Base-by-base conservation (phyloP, 345 rosid species). In the Cochlearia excelsa region DNA sequence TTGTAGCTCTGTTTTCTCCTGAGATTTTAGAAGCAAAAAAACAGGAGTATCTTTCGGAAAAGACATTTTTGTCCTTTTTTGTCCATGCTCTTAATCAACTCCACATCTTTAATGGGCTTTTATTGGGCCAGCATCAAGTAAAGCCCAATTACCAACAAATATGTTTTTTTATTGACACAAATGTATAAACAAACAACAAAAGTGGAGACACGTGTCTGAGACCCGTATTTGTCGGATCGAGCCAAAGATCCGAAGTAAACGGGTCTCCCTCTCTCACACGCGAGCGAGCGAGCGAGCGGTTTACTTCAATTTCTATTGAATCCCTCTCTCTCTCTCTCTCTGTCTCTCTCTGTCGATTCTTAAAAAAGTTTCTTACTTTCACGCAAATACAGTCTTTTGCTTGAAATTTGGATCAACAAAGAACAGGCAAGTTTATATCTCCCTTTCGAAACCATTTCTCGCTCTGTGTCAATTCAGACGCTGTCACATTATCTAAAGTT, bases 1-100 rank as follows among this genome's bases (percentile, higher is more conserved):
- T 2, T 81, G 68, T 40, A 83, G 75, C 63, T 73, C 80, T 41
- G 82, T 81, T 71, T 81, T 81, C 51, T 82, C 80, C 26, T 75
- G 23, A 57, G 27, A 44, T 3, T 33, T 16, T 16, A 16, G 23
- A 16, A 16, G 23, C 23, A 16, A 16, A 16, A 16, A 16, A 16
- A 16, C 23, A 16, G 23, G 23, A 16, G 23, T 16, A 16, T 16
- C 23, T 16, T 16, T 16, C 23, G 23, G 23, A 16, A 16, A 16
- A 16, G 23, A 16, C 23, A 16, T 16, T 16, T 16, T 16, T 16
- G 23, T 16, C 23, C 23, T 16, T 16, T 16, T 16, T 16, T 16
- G 23, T 16, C 23, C 23, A 16, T 16, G 23, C 23, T 16, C 23
- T 16, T 16, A 16, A 16, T 16, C 23, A 16, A 16, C 23, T 16